A percentile compares a stretch with the other conserved stretches of the same genome.
These are phyloP conservation scores for Spergularia bocconei DNA, from an alignment of 148 eudicot species.

Conservation along the genomic window DNA sequence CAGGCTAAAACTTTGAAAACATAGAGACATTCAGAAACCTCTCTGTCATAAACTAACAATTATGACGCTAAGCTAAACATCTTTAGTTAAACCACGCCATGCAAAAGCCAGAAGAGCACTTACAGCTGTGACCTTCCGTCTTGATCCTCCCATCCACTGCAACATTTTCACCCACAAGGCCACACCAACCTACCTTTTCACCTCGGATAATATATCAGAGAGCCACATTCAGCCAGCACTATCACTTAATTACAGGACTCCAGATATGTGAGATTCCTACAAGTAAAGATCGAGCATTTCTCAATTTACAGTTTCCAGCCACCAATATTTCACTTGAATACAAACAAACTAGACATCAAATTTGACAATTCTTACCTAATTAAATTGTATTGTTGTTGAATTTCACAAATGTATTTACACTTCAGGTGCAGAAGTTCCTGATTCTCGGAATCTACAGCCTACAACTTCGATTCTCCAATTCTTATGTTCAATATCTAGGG, in stretches of 20 bases:
- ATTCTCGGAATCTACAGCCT: too few species aligned
- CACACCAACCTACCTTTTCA: constrained; percentile 1
- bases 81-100: not conserved
- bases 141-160: constrained; percentile 98
- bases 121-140: constrained; percentile 80
- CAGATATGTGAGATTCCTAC: not conserved
- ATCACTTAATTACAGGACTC: not conserved
- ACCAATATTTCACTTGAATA: not conserved
- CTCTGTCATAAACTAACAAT: not conserved
- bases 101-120: constrained; percentile 28
- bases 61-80: constrained; percentile 1
- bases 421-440: too few species aligned
- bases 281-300: constrained; percentile 1
- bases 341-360: too few species aligned
- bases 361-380: too few species aligned
- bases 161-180: constrained; percentile 40
- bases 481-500: too few species aligned
- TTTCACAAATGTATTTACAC: too few species aligned
- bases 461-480: too few species aligned
- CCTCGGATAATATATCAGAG: constrained; percentile 4
- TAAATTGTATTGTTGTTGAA: too few species aligned
- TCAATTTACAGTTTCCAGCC: not conserved
- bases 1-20: not conserved
- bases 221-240: not conserved
- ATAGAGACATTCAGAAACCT: not conserved